A percentile compares a stretch with the other conserved stretches of the same genome.
phyloP scores from a whole-genome alignment of 805 yeast species.

The Limtongia smithiae region DNA sequence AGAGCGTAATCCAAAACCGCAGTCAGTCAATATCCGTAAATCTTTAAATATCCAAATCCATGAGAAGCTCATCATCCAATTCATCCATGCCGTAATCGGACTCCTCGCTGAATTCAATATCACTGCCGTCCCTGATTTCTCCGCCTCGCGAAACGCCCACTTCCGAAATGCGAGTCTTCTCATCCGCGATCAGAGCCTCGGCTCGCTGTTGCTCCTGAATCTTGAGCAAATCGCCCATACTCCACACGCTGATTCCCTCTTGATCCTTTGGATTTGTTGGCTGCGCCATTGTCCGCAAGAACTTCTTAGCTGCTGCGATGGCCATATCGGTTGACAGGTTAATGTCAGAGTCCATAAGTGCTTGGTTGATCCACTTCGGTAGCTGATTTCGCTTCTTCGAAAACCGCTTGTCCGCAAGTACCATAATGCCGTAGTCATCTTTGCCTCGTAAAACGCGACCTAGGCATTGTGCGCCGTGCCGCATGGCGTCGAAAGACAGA shows the following conservation, averaged over 20 bases:
- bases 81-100: constrained; percentile 2
- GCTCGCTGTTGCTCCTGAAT: constrained; percentile 52
- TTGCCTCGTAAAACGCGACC: constrained; percentile 97
- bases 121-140: not conserved
- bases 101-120: constrained; percentile 13
- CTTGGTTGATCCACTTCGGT: constrained; percentile 97
- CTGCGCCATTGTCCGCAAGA: constrained; percentile 89
- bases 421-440: constrained; percentile 99
- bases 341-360: constrained; percentile 82
- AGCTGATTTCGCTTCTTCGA: constrained; percentile 66
- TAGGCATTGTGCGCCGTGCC: constrained; percentile 98
- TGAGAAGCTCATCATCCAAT: constrained; percentile 13
- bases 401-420: constrained; percentile 90
- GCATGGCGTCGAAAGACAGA: constrained; percentile 96
- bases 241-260: constrained; percentile 95
- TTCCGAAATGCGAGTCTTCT: not conserved
- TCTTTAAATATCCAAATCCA: constrained; percentile 11
- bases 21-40: too few species aligned
- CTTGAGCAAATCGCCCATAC: constrained; percentile 57
- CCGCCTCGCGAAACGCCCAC: not conserved
- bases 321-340: constrained; percentile 97
- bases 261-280: constrained; percentile 85
- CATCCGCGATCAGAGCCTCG: constrained; percentile 10
- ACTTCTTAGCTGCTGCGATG: constrained; percentile 86
- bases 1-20: too few species aligned